Conservation (phyloP, 306 rosid species). For the Quercus mongolica region DNA sequence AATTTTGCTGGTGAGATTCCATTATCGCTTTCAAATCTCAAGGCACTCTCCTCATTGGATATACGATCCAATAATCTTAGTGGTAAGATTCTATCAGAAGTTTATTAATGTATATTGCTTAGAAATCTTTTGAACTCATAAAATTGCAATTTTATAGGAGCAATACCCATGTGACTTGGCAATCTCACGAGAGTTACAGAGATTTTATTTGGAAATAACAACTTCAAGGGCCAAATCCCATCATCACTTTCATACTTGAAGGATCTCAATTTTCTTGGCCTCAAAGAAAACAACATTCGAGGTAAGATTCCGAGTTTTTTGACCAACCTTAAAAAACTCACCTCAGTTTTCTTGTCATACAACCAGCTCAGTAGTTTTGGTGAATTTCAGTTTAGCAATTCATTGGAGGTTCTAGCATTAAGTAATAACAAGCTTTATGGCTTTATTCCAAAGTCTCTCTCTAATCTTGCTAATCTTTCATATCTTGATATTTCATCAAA, state of each 20-base stretch:
- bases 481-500: too few species aligned
- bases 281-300: neutral
- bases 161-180: neutral
- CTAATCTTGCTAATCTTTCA: neutral
- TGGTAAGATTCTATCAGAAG: too few species aligned
- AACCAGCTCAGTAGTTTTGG: neutral
- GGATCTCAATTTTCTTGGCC: neutral
- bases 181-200: constrained; percentile 1
- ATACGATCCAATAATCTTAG: too few species aligned
- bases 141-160: neutral
- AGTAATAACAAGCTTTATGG: neutral
- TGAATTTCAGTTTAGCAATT: too few species aligned
- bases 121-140: too few species aligned
- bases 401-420: neutral
- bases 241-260: neutral
- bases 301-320: too few species aligned
- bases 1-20: too few species aligned
- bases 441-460: constrained; percentile 2
- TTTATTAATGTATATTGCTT: too few species aligned
- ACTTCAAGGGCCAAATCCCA: constrained; percentile 10
- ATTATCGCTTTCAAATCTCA: too few species aligned
- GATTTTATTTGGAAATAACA: neutral
- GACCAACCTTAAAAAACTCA: too few species aligned
- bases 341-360: too few species aligned
- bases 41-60: too few species aligned